Conservation (phyloP, 2,329 filamentous ascomycete species). For the Cordyceps farinosa region DNA sequence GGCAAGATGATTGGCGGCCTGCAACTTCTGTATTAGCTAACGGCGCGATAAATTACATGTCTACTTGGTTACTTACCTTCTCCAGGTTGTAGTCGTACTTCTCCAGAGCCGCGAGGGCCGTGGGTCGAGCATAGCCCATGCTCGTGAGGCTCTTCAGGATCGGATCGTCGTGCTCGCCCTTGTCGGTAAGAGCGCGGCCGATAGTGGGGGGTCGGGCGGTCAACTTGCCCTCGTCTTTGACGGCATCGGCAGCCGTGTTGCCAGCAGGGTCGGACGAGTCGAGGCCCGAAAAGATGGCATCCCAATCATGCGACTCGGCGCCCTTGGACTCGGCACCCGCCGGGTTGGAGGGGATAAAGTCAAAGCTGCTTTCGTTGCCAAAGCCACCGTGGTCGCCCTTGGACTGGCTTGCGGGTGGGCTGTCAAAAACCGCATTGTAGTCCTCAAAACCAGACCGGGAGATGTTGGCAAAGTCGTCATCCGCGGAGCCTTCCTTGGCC, state of each 20-base stretch:
- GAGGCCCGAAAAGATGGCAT: slow-evolving; percentile 83
- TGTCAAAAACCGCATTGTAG: slow-evolving; percentile 80
- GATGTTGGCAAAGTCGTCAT: slow-evolving; percentile 76
- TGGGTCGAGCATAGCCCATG: slow-evolving; percentile 79
- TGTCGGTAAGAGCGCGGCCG: slow-evolving; percentile 67
- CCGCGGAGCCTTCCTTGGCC: slow-evolving; percentile 73
- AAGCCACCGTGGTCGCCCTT: slow-evolving; percentile 54
- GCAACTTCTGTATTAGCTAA: background rate
- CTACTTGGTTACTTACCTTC: slow-evolving; percentile 54
- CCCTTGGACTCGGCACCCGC: slow-evolving; percentile 33
- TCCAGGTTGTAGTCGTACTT: slow-evolving; percentile 96
- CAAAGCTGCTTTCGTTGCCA: slow-evolving; percentile 54
- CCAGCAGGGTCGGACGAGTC: slow-evolving; percentile 49
- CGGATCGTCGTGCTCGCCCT: slow-evolving; percentile 82
- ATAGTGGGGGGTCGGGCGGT: slow-evolving; percentile 29
- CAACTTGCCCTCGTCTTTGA: slow-evolving; percentile 2
- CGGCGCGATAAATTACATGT: slow-evolving; percentile 31
- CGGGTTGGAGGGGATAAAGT: slow-evolving; percentile 47
- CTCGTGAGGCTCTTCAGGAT: slow-evolving; percentile 83
- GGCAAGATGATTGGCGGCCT: slow-evolving; percentile 55
- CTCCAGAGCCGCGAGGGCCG: slow-evolving; percentile 77
- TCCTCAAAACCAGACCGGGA: slow-evolving; percentile 69
- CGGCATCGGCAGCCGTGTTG: slow-evolving; percentile 28
- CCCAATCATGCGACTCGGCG: slow-evolving; percentile 75
- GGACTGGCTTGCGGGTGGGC: slow-evolving; percentile 54